Percentiles rank a stretch among this genome's conserved stretches.
Evolutionary conservation across 805 yeast species (phyloP).

Genomic region (Debaryomyces tyrocola): DNA sequence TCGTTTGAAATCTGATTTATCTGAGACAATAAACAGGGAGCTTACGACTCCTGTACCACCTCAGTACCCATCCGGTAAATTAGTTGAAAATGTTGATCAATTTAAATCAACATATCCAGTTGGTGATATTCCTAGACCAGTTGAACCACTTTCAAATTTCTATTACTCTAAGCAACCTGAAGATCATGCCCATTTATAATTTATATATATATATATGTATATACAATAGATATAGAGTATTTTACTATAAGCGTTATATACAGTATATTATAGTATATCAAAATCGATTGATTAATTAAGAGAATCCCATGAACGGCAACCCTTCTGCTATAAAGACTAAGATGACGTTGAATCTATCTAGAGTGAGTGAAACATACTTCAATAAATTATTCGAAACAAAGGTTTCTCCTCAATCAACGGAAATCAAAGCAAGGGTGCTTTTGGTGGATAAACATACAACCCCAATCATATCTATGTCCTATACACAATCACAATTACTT

Average conservation of each 20-base stretch:
- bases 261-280: constrained; percentile 1
- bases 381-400: constrained; percentile 24
- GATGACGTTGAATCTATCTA: constrained; percentile 27
- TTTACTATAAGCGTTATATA: constrained; percentile 1
- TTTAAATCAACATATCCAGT: constrained; percentile 56
- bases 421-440: constrained; percentile 61
- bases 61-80: constrained; percentile 50
- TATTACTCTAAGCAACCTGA: constrained; percentile 18
- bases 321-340: background rate
- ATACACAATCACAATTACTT: constrained; percentile 83
- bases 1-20: background rate
- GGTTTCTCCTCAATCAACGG: constrained; percentile 16
- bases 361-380: constrained; percentile 31
- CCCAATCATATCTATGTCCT: constrained; percentile 79
- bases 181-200: constrained; percentile 18
- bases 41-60: constrained; percentile 29
- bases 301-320: background rate
- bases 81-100: constrained; percentile 45
- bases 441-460: constrained; percentile 81
- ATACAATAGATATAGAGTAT: background rate
- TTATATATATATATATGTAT: background rate
- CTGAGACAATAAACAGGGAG: constrained; percentile 15
- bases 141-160: constrained; percentile 22
- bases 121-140: constrained; percentile 66
- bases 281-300: too few relatives aligned